Percentiles rank a stretch among this genome's conserved stretches.
These are phyloP conservation scores for Biscogniauxia marginata DNA, from an alignment of 2,329 filamentous ascomycete genomes.

Conservation along the genomic window DNA sequence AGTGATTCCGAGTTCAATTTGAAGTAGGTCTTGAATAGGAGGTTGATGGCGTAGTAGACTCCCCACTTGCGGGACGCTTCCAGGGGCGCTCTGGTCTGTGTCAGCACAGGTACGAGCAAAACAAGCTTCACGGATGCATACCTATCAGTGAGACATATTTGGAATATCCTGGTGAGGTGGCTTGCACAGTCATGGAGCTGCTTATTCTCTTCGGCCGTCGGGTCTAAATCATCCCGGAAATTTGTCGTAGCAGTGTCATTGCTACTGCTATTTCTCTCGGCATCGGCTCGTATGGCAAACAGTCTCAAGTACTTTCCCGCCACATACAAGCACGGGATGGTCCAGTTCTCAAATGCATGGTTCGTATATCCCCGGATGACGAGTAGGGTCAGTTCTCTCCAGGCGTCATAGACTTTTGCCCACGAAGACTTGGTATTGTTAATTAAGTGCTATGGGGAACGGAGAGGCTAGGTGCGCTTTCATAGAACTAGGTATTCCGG, in stretches of 20 bases:
- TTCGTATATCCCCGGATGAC: conserved; percentile 81
- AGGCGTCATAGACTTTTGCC: conserved; percentile 80
- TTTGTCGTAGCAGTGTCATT: conserved; percentile 39
- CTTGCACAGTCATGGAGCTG: conserved; percentile 89
- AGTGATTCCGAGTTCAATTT: conserved; percentile 88
- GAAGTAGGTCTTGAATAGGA: conserved; percentile 98
- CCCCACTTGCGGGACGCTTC: conserved; percentile 97
- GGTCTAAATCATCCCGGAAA: conserved; percentile 80
- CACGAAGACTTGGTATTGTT: conserved; percentile 56
- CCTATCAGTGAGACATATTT: conserved; percentile 86
- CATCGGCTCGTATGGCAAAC: conserved; percentile 90
- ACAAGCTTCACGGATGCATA: conserved; percentile 40
- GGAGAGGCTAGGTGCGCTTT: not conserved
- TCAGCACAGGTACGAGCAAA: conserved; percentile 12
- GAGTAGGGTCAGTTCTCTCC: conserved; percentile 79
- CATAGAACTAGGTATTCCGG: too few relatives aligned
- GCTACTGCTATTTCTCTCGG: conserved; percentile 51
- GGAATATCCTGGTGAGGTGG: conserved; percentile 89
- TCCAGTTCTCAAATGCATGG: conserved; percentile 80
- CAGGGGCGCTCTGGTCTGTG: conserved; percentile 63
- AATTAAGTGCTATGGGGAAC: conserved; percentile 7
- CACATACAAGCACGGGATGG: conserved; percentile 84
- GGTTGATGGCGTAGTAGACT: conserved; percentile 89
- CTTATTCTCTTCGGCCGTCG: conserved; percentile 73
- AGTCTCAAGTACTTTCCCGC: conserved; percentile 81